phyloP scores from a whole-genome alignment of 371 early-diverging fungal species.

The Sporodiniella umbellata region DNA sequence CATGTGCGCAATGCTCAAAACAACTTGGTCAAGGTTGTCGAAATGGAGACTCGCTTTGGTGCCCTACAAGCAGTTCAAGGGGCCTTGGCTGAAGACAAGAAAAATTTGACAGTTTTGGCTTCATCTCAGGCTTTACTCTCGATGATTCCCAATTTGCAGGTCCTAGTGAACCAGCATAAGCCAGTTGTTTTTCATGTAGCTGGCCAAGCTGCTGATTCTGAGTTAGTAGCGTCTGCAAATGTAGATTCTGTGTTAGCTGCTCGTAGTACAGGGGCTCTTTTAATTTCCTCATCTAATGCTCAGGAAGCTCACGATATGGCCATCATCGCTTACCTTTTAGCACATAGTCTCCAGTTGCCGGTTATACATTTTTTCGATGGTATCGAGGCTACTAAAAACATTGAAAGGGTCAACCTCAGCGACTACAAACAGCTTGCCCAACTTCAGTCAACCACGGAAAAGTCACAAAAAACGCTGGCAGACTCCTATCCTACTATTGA shows the following conservation, averaged over 20 bases:
- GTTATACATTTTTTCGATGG: slow-evolving; percentile 80
- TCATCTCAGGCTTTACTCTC: slow-evolving; percentile 73
- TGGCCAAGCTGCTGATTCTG: slow-evolving; percentile 61
- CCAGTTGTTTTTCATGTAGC: slow-evolving; percentile 84
- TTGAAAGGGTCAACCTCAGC: slow-evolving; percentile 46
- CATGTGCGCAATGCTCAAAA: slow-evolving; percentile 60
- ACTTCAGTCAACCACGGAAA: slow-evolving; percentile 9
- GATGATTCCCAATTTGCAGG: slow-evolving; percentile 80
- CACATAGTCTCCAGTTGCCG: slow-evolving; percentile 56
- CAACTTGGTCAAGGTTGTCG: slow-evolving; percentile 58
- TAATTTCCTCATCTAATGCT: slow-evolving; percentile 66
- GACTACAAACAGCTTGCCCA: slow-evolving; percentile 43
- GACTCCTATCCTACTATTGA: slow-evolving; percentile 45
- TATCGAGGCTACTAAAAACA: slow-evolving; percentile 45
- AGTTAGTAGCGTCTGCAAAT: slow-evolving; percentile 50
- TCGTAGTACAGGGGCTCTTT: slow-evolving; percentile 62
- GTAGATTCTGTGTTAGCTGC: slow-evolving; percentile 69
- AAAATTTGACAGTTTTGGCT: slow-evolving; percentile 60
- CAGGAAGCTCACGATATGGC: slow-evolving; percentile 84
- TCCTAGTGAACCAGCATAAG: slow-evolving; percentile 56
- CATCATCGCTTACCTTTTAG: slow-evolving; percentile 63
- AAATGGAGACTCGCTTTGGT: slow-evolving; percentile 78
- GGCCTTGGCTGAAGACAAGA: slow-evolving; percentile 46
- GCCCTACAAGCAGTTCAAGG: slow-evolving; percentile 84
- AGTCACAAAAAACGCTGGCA: slow-evolving; percentile 4